These are phyloP conservation scores for Grosmannia huntii DNA, from an alignment of 2,329 filamentous ascomycete genomes.

Conservation along the genomic window DNA sequence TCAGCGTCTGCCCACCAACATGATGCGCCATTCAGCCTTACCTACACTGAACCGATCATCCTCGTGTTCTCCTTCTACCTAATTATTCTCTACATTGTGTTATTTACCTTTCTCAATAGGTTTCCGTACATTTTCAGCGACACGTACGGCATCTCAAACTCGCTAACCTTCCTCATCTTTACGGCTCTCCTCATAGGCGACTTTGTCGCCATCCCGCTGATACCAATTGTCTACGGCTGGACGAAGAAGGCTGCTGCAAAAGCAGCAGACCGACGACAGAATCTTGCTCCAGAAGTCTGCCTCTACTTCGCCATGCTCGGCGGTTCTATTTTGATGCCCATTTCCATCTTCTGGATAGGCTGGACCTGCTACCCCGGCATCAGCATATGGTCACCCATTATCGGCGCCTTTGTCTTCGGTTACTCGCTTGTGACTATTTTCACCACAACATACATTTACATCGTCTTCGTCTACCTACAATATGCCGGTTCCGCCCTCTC, in stretches of 20 bases:
- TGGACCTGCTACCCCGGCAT: not conserved
- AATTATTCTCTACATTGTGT: constrained; percentile 30
- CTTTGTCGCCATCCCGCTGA: constrained; percentile 17
- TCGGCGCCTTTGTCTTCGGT: not conserved
- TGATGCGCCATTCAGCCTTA: constrained; percentile 4
- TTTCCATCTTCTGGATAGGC: not conserved
- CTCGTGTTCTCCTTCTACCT: constrained; percentile 31
- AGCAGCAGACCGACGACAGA: not conserved
- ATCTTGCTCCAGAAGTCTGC: constrained; percentile 32
- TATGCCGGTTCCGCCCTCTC: not conserved
- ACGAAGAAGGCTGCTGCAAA: not conserved
- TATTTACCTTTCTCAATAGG: constrained; percentile 34
- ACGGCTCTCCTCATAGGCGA: constrained; percentile 18
- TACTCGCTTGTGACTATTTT: not conserved
- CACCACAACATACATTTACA: not conserved
- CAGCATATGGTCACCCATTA: constrained; percentile 15
- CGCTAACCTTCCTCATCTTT: constrained; percentile 5
- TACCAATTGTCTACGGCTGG: not conserved
- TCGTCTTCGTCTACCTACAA: not conserved
- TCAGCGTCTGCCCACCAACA: not conserved
- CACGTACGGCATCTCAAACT: constrained; percentile 24
- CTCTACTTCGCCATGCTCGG: constrained; percentile 35
- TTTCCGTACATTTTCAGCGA: constrained; percentile 38
- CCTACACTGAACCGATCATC: constrained; percentile 29
- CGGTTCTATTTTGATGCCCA: constrained; percentile 12